phyloP scores from a whole-genome alignment of 345 rosid genomes.

The Dipteronia sinensis region DNA sequence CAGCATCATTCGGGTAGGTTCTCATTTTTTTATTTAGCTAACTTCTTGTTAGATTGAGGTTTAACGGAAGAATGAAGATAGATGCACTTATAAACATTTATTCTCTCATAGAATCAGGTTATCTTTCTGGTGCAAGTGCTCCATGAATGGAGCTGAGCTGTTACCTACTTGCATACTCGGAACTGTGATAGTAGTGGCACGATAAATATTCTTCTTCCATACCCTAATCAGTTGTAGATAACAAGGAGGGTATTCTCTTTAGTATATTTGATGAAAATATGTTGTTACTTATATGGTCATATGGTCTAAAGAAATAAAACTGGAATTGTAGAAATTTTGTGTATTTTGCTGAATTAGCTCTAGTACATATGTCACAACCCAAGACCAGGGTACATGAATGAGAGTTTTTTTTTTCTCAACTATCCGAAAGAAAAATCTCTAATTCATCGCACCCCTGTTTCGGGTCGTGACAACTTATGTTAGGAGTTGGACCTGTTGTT shows the following conservation, averaged over 20 bases:
- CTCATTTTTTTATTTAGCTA: slow-evolving; percentile 10
- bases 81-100: not conserved
- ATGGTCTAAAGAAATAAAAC: not conserved
- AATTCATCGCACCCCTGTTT: too few relatives aligned
- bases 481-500: too few relatives aligned
- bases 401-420: too few relatives aligned
- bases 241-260: not conserved
- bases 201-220: not conserved
- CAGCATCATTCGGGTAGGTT: slow-evolving; percentile 78
- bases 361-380: not conserved
- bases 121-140: slow-evolving; percentile 14
- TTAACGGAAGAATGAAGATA: slow-evolving; percentile 11
- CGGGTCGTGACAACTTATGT: too few relatives aligned
- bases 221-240: not conserved
- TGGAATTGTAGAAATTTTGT: not conserved
- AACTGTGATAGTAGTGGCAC: not conserved
- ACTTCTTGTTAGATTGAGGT: not conserved
- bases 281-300: not conserved
- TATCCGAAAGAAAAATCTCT: too few relatives aligned
- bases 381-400: too few relatives aligned
- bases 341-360: not conserved
- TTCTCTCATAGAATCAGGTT: not conserved
- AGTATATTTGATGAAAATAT: not conserved
- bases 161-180: slow-evolving; percentile 5
- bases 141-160: not conserved